Conservation (phyloP, 2,329 filamentous ascomycete species). For the Colletotrichum noveboracense region DNA sequence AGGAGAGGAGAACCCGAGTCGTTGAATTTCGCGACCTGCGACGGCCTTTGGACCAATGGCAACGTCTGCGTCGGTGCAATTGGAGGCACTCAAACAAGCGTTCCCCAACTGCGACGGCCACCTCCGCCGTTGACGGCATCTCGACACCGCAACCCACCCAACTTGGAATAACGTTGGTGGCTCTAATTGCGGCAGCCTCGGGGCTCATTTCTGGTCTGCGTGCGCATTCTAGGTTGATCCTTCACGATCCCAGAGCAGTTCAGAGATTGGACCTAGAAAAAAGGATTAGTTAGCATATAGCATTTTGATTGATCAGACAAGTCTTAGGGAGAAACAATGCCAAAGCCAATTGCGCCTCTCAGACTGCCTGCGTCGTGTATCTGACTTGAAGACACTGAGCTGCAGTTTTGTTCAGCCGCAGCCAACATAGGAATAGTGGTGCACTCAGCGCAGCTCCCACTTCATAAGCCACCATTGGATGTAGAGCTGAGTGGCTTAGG, state of each 20-base stretch:
- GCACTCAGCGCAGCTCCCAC: background rate
- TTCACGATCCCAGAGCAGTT: background rate
- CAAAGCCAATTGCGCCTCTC: background rate
- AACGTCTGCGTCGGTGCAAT: no score
- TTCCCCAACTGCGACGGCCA: accelerated
- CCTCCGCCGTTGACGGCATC: background rate
- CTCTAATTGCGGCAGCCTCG: background rate
- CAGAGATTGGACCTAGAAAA: no score
- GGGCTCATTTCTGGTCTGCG: background rate
- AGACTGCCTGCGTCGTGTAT: background rate
- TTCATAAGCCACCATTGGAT: background rate
- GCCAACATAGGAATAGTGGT: background rate
- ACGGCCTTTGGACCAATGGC: no score
- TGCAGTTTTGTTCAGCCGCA: accelerated
- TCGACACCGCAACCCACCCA: background rate
- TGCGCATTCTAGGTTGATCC: background rate
- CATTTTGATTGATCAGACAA: background rate
- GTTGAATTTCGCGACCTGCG: no score
- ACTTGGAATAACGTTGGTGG: background rate
- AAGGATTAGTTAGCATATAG: background rate
- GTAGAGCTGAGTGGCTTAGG: background rate
- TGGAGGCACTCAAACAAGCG: no score
- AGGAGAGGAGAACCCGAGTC: no score
- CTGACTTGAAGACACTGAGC: background rate
- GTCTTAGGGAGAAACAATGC: background rate